A percentile compares a stretch with the other conserved stretches of the same genome.
These are phyloP conservation scores for Scheffersomyces quercinus DNA, from an alignment of 1,139 yeast genomes.

Conservation along the genomic window DNA sequence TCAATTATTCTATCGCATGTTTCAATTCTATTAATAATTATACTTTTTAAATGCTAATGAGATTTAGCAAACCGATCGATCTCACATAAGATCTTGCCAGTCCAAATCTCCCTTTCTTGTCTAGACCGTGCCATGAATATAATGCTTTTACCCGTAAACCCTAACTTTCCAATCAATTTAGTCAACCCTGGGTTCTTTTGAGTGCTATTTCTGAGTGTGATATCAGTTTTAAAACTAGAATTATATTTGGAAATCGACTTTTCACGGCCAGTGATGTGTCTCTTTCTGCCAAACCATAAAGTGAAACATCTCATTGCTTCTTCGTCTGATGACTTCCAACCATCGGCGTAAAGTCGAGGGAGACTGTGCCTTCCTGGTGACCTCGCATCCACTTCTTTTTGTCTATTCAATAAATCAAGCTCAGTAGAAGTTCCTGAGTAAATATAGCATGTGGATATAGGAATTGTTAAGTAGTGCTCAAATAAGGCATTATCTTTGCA, in stretches of 20 bases:
- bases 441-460: slow-evolving; percentile 67
- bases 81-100: slow-evolving; percentile 59
- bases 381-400: slow-evolving; percentile 42
- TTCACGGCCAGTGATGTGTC: slow-evolving; percentile 34
- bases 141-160: slow-evolving; percentile 66
- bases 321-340: slow-evolving; percentile 81
- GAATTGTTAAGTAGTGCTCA: slow-evolving; percentile 55
- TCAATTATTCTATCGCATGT: slow-evolving; percentile 1
- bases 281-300: slow-evolving; percentile 75
- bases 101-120: slow-evolving; percentile 86
- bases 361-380: slow-evolving; percentile 58
- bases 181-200: slow-evolving; percentile 43
- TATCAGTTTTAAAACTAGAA: neutral
- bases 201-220: slow-evolving; percentile 1
- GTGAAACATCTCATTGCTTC: slow-evolving; percentile 75
- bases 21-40: slow-evolving; percentile 1
- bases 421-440: slow-evolving; percentile 70
- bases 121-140: slow-evolving; percentile 81
- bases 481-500: slow-evolving; percentile 46
- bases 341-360: slow-evolving; percentile 77
- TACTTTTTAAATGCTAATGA: slow-evolving; percentile 1
- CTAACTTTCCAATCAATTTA: slow-evolving; percentile 53
- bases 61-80: slow-evolving; percentile 54
- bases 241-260: neutral
- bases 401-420: slow-evolving; percentile 54